These are phyloP conservation scores for Mucor lusitanicus DNA, from an alignment of 371 early-diverging fungal species.

Conservation along the genomic window DNA sequence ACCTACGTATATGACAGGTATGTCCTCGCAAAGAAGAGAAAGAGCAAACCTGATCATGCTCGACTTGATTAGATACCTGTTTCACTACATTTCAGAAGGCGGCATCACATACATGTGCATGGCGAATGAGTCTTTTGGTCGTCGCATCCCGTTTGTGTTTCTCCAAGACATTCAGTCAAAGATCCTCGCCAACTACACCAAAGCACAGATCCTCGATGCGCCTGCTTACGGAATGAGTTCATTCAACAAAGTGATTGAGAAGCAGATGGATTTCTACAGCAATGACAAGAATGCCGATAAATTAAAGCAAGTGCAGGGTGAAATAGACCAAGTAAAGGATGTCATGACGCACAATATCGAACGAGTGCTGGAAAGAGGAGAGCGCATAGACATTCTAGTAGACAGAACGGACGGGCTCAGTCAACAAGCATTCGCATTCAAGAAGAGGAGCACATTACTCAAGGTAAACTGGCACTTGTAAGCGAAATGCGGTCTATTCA, in stretches of 20 bases:
- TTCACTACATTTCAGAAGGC: constrained; percentile 86
- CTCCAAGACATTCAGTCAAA: constrained; percentile 75
- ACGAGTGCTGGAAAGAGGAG: constrained; percentile 87
- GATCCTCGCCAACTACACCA: constrained; percentile 65
- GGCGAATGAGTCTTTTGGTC: constrained; percentile 88
- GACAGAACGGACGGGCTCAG: constrained; percentile 89
- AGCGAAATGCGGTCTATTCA: background rate
- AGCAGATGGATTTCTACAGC: constrained; percentile 83
- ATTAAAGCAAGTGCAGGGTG: constrained; percentile 82
- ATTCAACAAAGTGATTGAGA: constrained; percentile 76
- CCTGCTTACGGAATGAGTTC: constrained; percentile 80
- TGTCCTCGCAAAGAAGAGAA: background rate
- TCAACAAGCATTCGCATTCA: constrained; percentile 88
- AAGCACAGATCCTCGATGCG: constrained; percentile 56
- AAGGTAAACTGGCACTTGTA: constrained; percentile 44
- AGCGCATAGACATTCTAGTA: constrained; percentile 86
- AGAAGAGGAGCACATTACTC: constrained; percentile 84
- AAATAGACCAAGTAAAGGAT: constrained; percentile 91
- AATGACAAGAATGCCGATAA: constrained; percentile 75
- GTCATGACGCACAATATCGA: constrained; percentile 91
- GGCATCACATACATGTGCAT: constrained; percentile 88
- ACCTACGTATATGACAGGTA: constrained; percentile 90
- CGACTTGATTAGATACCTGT: constrained; percentile 64
- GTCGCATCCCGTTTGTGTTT: constrained; percentile 90
- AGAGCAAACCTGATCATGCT: background rate